Conservation (phyloP, 139 green algal genomes). For the Picochlorum sp. region DNA sequence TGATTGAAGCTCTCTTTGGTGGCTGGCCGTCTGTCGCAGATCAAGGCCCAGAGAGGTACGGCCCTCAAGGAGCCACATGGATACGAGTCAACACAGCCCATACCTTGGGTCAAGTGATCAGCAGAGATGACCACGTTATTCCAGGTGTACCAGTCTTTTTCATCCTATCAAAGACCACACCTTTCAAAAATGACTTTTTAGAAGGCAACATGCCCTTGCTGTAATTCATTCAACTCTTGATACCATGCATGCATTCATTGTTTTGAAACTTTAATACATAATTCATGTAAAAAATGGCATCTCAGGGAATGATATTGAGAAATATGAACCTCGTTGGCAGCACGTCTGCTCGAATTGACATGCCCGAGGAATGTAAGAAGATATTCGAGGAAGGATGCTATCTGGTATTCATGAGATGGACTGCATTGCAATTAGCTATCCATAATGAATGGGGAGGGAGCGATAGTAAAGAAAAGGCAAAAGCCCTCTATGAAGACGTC, state of each 20-base stretch:
- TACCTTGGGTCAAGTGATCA: slow-evolving; percentile 44
- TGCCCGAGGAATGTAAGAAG: slow-evolving; percentile 11
- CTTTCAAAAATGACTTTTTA: slow-evolving; percentile 58
- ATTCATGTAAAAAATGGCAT: slow-evolving; percentile 7
- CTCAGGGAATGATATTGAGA: slow-evolving; percentile 26
- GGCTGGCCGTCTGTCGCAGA: slow-evolving; percentile 51
- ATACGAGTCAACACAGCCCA: slow-evolving; percentile 24
- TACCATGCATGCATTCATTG: background rate
- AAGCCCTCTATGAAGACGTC: slow-evolving; percentile 57
- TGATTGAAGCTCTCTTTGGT: slow-evolving; percentile 54
- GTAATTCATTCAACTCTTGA: slow-evolving; percentile 12
- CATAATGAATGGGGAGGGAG: slow-evolving; percentile 80
- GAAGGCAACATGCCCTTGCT: slow-evolving; percentile 32
- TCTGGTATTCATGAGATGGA: slow-evolving; percentile 70
- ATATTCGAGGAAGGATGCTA: slow-evolving; percentile 67
- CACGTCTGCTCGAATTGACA: background rate
- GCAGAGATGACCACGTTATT: slow-evolving; percentile 47
- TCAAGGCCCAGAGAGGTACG: slow-evolving; percentile 53
- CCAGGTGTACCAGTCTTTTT: slow-evolving; percentile 76
- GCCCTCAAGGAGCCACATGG: slow-evolving; percentile 33
- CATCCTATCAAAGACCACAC: slow-evolving; percentile 54
- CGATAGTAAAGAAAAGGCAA: slow-evolving; percentile 61
- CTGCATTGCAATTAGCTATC: slow-evolving; percentile 76
- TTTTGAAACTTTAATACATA: background rate
- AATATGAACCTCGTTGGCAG: slow-evolving; percentile 24